Base-by-base conservation (phyloP, 2,329 filamentous ascomycete genomes). In the Fusarium zealandicum region DNA sequence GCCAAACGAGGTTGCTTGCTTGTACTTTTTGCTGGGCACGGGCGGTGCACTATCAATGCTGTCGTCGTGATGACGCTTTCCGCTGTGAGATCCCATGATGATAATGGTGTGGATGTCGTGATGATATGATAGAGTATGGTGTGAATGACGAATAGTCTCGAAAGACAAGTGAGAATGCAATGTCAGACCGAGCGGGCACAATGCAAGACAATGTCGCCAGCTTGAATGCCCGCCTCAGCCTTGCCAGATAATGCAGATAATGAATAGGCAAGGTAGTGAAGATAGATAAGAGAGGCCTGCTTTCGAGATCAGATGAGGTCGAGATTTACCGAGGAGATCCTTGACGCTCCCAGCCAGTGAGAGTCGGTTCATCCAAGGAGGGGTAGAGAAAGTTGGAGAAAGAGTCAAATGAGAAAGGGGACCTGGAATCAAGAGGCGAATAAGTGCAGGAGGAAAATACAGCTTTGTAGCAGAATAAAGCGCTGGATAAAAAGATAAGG, bases 21-120 rank as follows among this genome's bases (percentile, higher is more conserved):
- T 68, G 38, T 55, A 57, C 43, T 68, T 68, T 33, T 68, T 68
- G 45, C 36, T 65, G 2, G 66, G 62, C 13, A 66, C 51, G 18
- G 58, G 54, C n/a, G 64, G 59, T 20, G 60, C 55, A 8, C 39
- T 51, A 9, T 59, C 60, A 44, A 58, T 49, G 28, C 52, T 64
- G 31, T 61, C 57, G 7, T 56, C 63, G 50, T 54, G 64, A 25
- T 54, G 55, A 22, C 66, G 66, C 38, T 68, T 68, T 9, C 57
- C 62, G n/a, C 45, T 51, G n/a, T 54, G 59, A 17, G 57, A 43
- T 30, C 53, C 39, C 65, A 68, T 68, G 22, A 28, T 47, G 31
- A 44, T 41, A 31, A n/a, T n/a, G n/a, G n/a, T n/a, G n/a, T n/a
- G n/a, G 32, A 38, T 46, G 32, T 47, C 37, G 51, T 31, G 28